Percentiles rank a stretch among this genome's conserved stretches.
Conservation (phyloP, 305 asterid genomes). For the Solanum hybrid region DNA sequence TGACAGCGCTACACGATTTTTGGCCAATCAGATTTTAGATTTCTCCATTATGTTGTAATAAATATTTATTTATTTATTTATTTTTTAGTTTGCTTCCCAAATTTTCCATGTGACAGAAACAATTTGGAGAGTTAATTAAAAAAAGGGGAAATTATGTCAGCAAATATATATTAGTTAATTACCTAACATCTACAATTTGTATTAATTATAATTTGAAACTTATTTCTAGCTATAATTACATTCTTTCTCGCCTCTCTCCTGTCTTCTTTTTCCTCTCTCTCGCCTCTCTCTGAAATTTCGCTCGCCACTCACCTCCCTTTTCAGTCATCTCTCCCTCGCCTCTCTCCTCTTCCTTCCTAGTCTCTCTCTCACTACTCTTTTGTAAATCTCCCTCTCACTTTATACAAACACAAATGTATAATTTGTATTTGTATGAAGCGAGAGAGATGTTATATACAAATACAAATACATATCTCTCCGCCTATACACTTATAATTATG, state of each 20-base stretch:
- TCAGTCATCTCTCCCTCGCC: neutral
- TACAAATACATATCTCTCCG: no score
- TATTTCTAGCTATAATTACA: neutral
- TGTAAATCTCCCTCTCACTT: neutral
- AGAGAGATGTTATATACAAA: neutral
- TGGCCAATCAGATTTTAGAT: constrained; percentile 40
- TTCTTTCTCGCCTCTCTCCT: neutral
- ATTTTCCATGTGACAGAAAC: neutral
- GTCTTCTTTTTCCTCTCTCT: neutral
- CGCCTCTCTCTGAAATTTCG: neutral
- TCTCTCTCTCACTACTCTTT: neutral
- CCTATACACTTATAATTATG: neutral
- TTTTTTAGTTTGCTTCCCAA: neutral
- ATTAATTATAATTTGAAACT: neutral
- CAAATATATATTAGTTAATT: neutral
- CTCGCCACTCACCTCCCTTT: neutral
- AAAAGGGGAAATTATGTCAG: no score
- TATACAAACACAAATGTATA: no score
- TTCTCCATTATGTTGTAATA: neutral
- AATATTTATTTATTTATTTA: neutral
- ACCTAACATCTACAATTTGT: neutral
- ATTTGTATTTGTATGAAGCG: neutral
- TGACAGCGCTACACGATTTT: constrained; percentile 33
- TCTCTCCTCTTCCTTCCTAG: neutral
- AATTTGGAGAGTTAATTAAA: neutral